Evolutionary conservation across 2,329 filamentous ascomycete species (phyloP).

Genomic region (Neurospora sp.): DNA sequence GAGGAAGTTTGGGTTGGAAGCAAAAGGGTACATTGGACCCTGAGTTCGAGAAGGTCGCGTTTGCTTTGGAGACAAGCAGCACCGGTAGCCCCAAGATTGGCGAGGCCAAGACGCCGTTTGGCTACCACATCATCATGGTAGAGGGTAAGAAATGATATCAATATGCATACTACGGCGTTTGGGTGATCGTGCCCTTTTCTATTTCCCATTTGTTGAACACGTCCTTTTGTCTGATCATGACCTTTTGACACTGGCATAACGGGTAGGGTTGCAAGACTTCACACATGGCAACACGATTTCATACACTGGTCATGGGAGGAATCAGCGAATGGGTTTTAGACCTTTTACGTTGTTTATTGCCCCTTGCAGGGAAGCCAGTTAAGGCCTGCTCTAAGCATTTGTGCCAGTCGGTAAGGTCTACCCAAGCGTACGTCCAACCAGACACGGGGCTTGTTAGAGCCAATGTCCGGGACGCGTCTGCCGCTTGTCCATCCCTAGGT

Average conservation of each 20-base stretch:
- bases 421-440: conserved; percentile 35
- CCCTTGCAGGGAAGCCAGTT: not conserved
- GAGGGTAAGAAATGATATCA: conserved; percentile 41
- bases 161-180: not conserved
- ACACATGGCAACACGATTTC: not conserved
- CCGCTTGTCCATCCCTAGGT: conserved; percentile 26
- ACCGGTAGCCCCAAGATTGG: conserved; percentile 54
- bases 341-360: not conserved
- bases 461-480: not conserved
- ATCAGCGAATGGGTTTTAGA: not conserved
- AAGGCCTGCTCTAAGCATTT: conserved; percentile 22
- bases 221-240: not conserved
- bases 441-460: conserved; percentile 14
- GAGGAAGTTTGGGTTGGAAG: conserved; percentile 66
- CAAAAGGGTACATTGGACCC: conserved; percentile 55
- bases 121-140: conserved; percentile 77
- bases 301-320: not conserved
- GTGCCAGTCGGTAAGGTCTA: conserved; percentile 34
- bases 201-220: not conserved
- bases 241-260: conserved; percentile 1
- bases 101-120: conserved; percentile 65
- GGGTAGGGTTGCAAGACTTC: conserved; percentile 14
- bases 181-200: not conserved
- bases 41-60: conserved; percentile 65
- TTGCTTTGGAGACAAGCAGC: conserved; percentile 56